Percentiles rank a stretch among this genome's conserved stretches.
phyloP scores from a whole-genome alignment of 768 basidiomycete species.

The Pulveroboletus sp. region DNA sequence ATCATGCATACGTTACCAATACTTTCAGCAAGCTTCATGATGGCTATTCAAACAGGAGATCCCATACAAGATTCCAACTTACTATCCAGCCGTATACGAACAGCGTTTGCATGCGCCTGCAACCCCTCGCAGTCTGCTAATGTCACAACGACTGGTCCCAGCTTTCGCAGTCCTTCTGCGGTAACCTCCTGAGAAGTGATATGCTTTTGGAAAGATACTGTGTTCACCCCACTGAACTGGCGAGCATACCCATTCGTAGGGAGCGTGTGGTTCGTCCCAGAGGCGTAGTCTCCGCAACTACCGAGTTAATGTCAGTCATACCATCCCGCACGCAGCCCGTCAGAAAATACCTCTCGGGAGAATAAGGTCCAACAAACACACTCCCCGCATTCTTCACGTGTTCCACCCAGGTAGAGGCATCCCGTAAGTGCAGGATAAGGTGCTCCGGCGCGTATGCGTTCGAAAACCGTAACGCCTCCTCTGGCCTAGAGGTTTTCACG shows the following conservation, averaged over 20 bases:
- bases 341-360: conserved; percentile 84
- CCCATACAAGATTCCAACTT: not conserved
- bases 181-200: conserved; percentile 97
- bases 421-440: conserved; percentile 82
- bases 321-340: not conserved
- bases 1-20: conserved; percentile 11
- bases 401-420: conserved; percentile 60
- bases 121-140: conserved; percentile 94
- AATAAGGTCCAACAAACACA: conserved; percentile 91
- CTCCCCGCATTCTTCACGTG: conserved; percentile 89
- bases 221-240: conserved; percentile 98
- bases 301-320: conserved; percentile 6
- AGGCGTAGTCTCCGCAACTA: conserved; percentile 98
- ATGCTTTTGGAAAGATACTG: conserved; percentile 95
- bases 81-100: conserved; percentile 67
- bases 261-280: conserved; percentile 97
- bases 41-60: not conserved
- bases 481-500: conserved; percentile 59
- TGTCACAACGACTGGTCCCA: conserved; percentile 86
- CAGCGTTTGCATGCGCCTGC: conserved; percentile 94
- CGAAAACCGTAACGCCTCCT: conserved; percentile 82
- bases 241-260: conserved; percentile 96
- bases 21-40: conserved; percentile 7
- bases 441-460: conserved; percentile 99
- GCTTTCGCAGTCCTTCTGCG: conserved; percentile 59